phyloP scores from a whole-genome alignment of 805 yeast species.

The Jamesozyma rosinii region DNA sequence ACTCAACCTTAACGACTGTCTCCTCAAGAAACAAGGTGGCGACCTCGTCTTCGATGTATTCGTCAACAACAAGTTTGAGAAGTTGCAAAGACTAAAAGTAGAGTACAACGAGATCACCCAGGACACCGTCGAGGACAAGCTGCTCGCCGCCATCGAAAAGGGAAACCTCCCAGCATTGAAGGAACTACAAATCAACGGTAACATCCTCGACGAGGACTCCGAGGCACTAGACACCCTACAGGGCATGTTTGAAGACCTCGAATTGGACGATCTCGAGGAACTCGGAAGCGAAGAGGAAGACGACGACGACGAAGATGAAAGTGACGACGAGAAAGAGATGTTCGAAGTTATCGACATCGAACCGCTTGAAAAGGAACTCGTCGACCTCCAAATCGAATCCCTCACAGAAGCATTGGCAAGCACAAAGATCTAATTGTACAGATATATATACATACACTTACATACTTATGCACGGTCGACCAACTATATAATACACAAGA shows the following conservation, averaged over 20 bases:
- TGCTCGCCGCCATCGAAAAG: conserved; percentile 44
- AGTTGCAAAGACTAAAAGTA: conserved; percentile 53
- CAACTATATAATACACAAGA: too few relatives aligned
- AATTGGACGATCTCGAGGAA: conserved; percentile 91
- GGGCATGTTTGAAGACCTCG: conserved; percentile 72
- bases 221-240: conserved; percentile 53
- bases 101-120: conserved; percentile 84
- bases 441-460: too few relatives aligned
- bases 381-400: conserved; percentile 32
- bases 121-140: conserved; percentile 44
- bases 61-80: conserved; percentile 31
- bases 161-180: conserved; percentile 51
- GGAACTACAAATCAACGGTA: conserved; percentile 81
- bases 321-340: conserved; percentile 29
- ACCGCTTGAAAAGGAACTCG: conserved; percentile 36
- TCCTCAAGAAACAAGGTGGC: conserved; percentile 74
- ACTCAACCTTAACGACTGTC: conserved; percentile 80
- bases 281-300: conserved; percentile 48
- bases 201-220: conserved; percentile 83
- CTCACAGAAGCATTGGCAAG: conserved; percentile 52
- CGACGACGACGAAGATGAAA: conserved; percentile 34
- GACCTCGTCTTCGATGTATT: conserved; percentile 43
- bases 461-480: too few relatives aligned
- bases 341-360: conserved; percentile 45
- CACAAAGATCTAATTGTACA: conserved; percentile 34